Evolutionary conservation across 192 early-diverging fungal genomes (phyloP).

Genomic region (Coemansia guatemalensis): DNA sequence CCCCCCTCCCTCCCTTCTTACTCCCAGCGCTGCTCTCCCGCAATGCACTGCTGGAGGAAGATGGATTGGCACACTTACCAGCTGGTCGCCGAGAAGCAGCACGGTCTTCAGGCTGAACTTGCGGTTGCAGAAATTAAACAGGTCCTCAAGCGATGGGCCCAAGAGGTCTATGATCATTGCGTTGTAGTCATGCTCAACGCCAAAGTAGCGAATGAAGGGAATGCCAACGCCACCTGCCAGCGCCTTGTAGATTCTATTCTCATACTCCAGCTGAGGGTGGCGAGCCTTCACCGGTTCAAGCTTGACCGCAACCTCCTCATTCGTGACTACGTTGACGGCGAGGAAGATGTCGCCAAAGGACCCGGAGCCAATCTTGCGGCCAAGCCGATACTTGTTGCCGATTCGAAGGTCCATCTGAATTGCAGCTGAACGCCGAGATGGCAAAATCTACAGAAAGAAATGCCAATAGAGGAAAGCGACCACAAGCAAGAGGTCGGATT

Average conservation of each 20-base stretch:
- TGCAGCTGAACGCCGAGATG: conserved; percentile 17
- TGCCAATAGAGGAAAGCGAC: conserved; percentile 2
- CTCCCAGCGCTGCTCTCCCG: neutral
- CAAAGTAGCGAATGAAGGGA: conserved; percentile 85
- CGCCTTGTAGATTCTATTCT: conserved; percentile 92
- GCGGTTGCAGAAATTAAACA: conserved; percentile 87
- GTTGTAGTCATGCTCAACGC: conserved; percentile 80
- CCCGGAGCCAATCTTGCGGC: conserved; percentile 94
- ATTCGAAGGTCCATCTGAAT: conserved; percentile 76
- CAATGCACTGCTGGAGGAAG: neutral
- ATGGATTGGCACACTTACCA: conserved; percentile 49
- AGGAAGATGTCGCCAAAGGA: conserved; percentile 98
- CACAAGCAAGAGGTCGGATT: conserved; percentile 9
- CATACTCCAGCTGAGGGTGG: conserved; percentile 97
- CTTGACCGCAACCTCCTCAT: conserved; percentile 98
- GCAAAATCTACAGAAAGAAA: conserved; percentile 7
- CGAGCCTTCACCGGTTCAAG: conserved; percentile 91
- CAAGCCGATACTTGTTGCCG: conserved; percentile 92
- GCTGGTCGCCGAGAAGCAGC: conserved; percentile 80
- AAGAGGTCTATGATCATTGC: conserved; percentile 87
- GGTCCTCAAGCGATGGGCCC: conserved; percentile 88
- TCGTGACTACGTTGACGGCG: conserved; percentile 83
- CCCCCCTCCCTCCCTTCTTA: too few species aligned
- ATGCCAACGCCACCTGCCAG: conserved; percentile 91
- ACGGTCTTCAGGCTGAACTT: conserved; percentile 89